Evolutionary conservation across 805 yeast genomes (phyloP).

Genomic region (Schwanniomyces polymorphus): DNA sequence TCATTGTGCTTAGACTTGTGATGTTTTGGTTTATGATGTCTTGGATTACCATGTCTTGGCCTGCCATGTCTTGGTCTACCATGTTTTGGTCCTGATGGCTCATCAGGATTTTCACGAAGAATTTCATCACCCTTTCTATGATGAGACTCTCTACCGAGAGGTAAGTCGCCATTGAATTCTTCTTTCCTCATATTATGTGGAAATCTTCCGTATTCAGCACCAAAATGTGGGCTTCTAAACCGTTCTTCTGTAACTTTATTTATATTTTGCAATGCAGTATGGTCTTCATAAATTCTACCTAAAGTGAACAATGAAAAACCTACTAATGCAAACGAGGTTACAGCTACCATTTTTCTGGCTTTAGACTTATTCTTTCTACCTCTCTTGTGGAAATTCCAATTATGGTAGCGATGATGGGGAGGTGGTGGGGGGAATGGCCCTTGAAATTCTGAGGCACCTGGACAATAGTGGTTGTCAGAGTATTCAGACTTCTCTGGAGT

Average conservation of each 20-base stretch:
- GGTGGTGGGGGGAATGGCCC: background rate
- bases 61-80: background rate
- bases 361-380: background rate
- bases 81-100: too few species aligned
- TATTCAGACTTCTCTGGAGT: background rate
- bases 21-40: slow-evolving; percentile 1
- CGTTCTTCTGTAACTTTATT: background rate
- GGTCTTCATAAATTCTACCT: slow-evolving; percentile 14
- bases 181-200: background rate
- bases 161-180: too few species aligned
- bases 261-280: slow-evolving; percentile 1
- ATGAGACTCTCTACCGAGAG: too few species aligned
- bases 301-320: slow-evolving; percentile 13
- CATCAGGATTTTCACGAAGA: too few species aligned
- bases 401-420: background rate
- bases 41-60: background rate
- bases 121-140: too few species aligned
- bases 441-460: background rate
- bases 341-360: background rate
- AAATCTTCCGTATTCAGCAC: background rate
- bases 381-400: background rate
- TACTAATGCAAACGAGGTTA: slow-evolving; percentile 8
- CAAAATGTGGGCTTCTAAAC: background rate
- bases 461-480: background rate
- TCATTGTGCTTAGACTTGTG: background rate